Percentiles rank a stretch among this genome's conserved stretches.
Conservation (phyloP, 768 basidiomycete genomes). For the Boletus fagicola region DNA sequence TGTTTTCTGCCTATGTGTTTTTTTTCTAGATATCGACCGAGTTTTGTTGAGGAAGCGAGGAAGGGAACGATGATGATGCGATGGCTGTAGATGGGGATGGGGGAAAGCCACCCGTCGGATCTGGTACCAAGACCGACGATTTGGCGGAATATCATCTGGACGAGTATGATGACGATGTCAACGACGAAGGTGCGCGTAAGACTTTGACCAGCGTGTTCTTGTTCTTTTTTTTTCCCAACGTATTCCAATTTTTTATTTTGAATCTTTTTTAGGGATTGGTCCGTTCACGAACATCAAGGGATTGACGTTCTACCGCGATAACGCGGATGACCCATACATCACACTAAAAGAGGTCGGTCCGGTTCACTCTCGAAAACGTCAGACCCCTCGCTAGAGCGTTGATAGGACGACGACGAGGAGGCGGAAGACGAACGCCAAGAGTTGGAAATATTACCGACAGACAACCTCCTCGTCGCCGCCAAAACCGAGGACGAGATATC, state of each 20-base stretch:
- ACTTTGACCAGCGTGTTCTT: background rate
- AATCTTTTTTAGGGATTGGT: conserved; percentile 49
- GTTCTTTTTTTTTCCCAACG: background rate
- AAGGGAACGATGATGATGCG: conserved; percentile 45
- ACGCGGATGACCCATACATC: conserved; percentile 94
- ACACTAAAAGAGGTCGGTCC: conserved; percentile 84
- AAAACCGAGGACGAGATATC: conserved; percentile 98
- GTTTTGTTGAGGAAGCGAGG: conserved; percentile 38
- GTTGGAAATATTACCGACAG: conserved; percentile 82
- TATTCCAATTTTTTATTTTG: background rate
- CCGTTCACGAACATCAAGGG: conserved; percentile 97
- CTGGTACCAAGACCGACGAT: conserved; percentile 53
- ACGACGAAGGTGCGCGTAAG: conserved; percentile 31
- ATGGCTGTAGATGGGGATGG: conserved; percentile 58
- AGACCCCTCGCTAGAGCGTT: background rate
- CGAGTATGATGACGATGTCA: conserved; percentile 81
- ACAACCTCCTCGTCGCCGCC: conserved; percentile 88
- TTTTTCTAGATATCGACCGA: conserved; percentile 10
- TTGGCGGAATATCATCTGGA: conserved; percentile 88
- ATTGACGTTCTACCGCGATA: conserved; percentile 85
- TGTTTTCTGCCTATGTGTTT: conserved; percentile 5
- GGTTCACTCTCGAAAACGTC: conserved; percentile 17
- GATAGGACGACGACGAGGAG: conserved; percentile 37
- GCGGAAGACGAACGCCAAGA: conserved; percentile 84
- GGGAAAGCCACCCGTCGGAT: conserved; percentile 17